phyloP scores from a whole-genome alignment of 2,329 filamentous ascomycete species.

The Cladosporium oxysporum region DNA sequence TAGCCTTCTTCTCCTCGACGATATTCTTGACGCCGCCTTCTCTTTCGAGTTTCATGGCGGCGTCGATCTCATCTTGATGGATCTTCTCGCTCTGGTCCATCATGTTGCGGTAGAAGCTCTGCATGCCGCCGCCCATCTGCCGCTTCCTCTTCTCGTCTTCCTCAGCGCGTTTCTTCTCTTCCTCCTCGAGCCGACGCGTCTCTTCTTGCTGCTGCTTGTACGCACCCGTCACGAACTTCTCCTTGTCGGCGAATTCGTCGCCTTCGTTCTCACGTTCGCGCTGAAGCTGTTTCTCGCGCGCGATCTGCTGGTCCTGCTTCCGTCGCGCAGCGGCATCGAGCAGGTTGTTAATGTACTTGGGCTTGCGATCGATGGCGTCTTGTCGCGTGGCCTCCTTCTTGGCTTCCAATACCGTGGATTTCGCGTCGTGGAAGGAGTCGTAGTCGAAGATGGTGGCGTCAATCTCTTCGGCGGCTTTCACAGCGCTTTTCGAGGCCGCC shows the following conservation, averaged over 20 bases:
- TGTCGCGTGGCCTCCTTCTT: constrained; percentile 56
- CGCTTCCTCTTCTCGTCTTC: constrained; percentile 66
- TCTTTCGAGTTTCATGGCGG: constrained; percentile 53
- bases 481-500: constrained; percentile 63
- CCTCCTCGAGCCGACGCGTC: constrained; percentile 67
- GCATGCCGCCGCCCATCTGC: constrained; percentile 65
- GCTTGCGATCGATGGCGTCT: constrained; percentile 61
- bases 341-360: constrained; percentile 77
- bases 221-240: constrained; percentile 81
- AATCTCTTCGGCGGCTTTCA: constrained; percentile 63
- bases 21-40: constrained; percentile 34
- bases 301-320: constrained; percentile 75
- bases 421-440: constrained; percentile 76
- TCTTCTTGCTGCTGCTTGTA: constrained; percentile 82
- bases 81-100: constrained; percentile 69
- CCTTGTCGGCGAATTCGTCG: constrained; percentile 78
- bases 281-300: constrained; percentile 77
- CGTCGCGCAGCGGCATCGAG: constrained; percentile 72
- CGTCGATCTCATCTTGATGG: constrained; percentile 69
- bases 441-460: constrained; percentile 84
- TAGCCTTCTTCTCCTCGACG: constrained; percentile 41
- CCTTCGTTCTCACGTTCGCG: constrained; percentile 77
- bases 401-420: constrained; percentile 60
- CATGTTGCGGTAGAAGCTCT: constrained; percentile 74
- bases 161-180: constrained; percentile 68